Evolutionary conservation across 2,329 filamentous ascomycete species (phyloP), one percentile per base, ranked within the genome.

Genomic region (Fusarium proliferatum): DNA sequence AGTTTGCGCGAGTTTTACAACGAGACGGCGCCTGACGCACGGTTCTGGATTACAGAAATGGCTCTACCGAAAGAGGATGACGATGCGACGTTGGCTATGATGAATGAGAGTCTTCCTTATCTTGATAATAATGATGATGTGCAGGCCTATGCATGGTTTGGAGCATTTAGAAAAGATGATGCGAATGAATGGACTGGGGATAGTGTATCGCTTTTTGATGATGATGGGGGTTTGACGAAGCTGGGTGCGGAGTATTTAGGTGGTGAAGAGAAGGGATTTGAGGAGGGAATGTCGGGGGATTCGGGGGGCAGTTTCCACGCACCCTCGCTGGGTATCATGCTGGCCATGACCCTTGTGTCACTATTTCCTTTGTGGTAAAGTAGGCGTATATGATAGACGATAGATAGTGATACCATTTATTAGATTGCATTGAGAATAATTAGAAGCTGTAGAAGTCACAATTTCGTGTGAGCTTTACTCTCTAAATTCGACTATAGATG

Each of bases 71-170:
- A 84, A 63, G 76, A 68, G 17, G 72, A 79, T n/a, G 76, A 79
- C 5, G 80, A 81, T 5, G 77, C 75, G 3, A 84, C 82, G 2
- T 59, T 82, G 5, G 66, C 77, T 5, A 85, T 85, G 83, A 81
- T 85, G 81, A 84, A 83, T 41, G 74, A 83, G 67, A 82, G 80
- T 41, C 67, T 85, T 17, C 34, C 66, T 0, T 82, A 81, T 53
- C 75, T 85, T 9, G 83, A 85, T 10, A 65, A 61, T 0, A 71
- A 77, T 1, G 77, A 81, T 16, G 79, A 80, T 26, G 80, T 85
- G 3, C 72, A 81, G 23, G 81, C 77, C 1, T 85, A 85, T 55
- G 82, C 83, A 0, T 85, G 83, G 83, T 85, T 84, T 61, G 83
- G 83, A 1, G 80, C 79, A 0, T 85, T 85, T 46, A 78, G 83